Base-by-base conservation (phyloP, 129 eudicot genomes). In the Solidago caesia region DNA sequence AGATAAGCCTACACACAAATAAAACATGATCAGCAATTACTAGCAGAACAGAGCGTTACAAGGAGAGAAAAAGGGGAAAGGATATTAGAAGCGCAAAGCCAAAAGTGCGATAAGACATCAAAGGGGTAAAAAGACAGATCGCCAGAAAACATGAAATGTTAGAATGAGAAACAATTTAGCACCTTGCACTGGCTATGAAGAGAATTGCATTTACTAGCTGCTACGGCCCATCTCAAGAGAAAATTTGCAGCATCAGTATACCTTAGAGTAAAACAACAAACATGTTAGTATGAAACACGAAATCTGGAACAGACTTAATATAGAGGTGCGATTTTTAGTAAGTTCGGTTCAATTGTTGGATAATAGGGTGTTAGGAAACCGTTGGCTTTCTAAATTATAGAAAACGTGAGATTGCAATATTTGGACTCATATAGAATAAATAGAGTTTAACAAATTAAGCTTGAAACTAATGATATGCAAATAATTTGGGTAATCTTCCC, bases 151-250 rank as follows among this genome's bases (percentile, higher is more conserved):
- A 46, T 53, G 29, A 39, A 60, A 67, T 21, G 10, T 67, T 47
- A 53, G 10, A 66, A 75, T 1, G 47, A 21, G 21, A 69, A 73
- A 57, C 41, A 21, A 21, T 55, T 29, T 14, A 33, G 56, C 75
- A 88, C 97, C 92, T 93, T 93, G 92, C 90, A 89, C 70, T 90
- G 92, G 96, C 98, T 93, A 76, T 93, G 95, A 27, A 85, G 87
- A 72, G 98, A 96, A 80, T 86, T 88, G 90, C 92, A 82, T 81
- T 90, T 90, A 75, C 90, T 90, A 79, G 96, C 92, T 72, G 96
- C 86, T 76, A 83, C 64, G 12, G 92, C 98, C 96, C 80, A 93
- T 79, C 86, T 89, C 55, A 90, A 47, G 27, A 89, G 90, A 79
- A 86, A 76, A 56, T 89, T 79, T 76, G 96, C 98, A 77, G 98